Percentiles rank a stretch among this genome's conserved stretches.
phyloP scores from a whole-genome alignment of 2,329 filamentous ascomycete genomes.

The Penicillium sp. region DNA sequence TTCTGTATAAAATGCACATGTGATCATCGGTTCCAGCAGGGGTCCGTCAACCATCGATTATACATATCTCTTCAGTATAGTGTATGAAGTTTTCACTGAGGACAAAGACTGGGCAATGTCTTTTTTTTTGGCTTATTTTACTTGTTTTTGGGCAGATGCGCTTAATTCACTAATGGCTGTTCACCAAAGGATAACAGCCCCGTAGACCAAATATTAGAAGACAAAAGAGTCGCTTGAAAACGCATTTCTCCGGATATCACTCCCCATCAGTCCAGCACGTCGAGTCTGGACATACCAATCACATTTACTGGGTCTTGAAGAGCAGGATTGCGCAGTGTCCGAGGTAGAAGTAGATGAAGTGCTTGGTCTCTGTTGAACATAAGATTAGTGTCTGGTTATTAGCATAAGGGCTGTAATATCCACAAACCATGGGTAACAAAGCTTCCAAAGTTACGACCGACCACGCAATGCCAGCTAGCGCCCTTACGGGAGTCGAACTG shows the following conservation, averaged over 20 bases:
- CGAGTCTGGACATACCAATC: not conserved
- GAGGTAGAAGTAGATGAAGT: slow-evolving; percentile 99
- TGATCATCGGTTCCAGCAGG: not conserved
- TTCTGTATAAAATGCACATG: slow-evolving; percentile 4
- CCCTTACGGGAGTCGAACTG: slow-evolving; percentile 97
- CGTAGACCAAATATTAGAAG: not conserved
- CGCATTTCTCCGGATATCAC: slow-evolving; percentile 2
- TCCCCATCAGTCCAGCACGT: not conserved
- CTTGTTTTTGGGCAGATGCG: not conserved
- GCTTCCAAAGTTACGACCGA: slow-evolving; percentile 97
- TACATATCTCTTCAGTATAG: not conserved
- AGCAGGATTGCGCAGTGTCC: slow-evolving; percentile 97
- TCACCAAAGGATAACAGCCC: not conserved
- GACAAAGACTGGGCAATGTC: not conserved
- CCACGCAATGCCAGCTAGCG: slow-evolving; percentile 98
- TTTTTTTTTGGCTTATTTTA: not conserved
- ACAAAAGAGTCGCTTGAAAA: slow-evolving; percentile 13
- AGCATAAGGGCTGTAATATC: not conserved
- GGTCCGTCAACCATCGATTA: not conserved
- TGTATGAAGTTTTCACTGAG: not conserved
- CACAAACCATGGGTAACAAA: slow-evolving; percentile 89
- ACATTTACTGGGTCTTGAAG: slow-evolving; percentile 90
- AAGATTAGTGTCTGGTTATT: slow-evolving; percentile 9
- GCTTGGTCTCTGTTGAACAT: slow-evolving; percentile 76
- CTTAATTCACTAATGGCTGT: slow-evolving; percentile 4